phyloP scores from a whole-genome alignment of 2,329 filamentous ascomycete genomes.

The Akanthomyces lecanii region DNA sequence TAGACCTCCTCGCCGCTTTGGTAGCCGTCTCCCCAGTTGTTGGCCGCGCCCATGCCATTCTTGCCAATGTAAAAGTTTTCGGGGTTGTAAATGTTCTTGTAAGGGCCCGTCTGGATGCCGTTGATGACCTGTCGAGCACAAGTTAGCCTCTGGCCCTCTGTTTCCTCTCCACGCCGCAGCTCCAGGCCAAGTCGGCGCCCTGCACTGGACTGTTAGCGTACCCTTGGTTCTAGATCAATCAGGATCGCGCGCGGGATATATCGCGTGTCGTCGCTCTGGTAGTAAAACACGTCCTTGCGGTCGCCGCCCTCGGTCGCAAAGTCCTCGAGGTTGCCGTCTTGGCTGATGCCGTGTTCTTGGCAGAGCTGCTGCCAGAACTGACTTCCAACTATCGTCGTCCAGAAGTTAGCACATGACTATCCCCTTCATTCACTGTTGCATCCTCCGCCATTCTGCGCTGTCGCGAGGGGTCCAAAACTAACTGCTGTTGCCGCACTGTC shows the following conservation, averaged over 20 bases:
- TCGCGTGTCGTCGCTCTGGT: slow-evolving; percentile 96
- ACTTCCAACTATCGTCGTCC: slow-evolving; percentile 74
- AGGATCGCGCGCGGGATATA: slow-evolving; percentile 96
- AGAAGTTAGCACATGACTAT: neutral
- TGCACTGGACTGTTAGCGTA: slow-evolving; percentile 30
- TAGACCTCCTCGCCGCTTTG: slow-evolving; percentile 86
- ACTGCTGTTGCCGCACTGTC: slow-evolving; percentile 99
- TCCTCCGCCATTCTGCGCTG: neutral
- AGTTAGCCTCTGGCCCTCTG: neutral
- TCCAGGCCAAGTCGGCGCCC: too few species aligned
- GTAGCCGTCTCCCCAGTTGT: slow-evolving; percentile 98
- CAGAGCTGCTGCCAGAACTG: slow-evolving; percentile 99
- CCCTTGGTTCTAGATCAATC: slow-evolving; percentile 89
- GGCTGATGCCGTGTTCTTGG: slow-evolving; percentile 95
- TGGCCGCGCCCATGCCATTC: slow-evolving; percentile 87
- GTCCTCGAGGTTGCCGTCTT: slow-evolving; percentile 94
- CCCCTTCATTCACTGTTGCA: neutral
- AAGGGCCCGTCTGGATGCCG: slow-evolving; percentile 85
- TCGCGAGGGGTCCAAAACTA: slow-evolving; percentile 41
- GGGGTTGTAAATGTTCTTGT: slow-evolving; percentile 98
- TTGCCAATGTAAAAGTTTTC: slow-evolving; percentile 98
- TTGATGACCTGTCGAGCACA: slow-evolving; percentile 64
- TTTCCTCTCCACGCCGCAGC: neutral
- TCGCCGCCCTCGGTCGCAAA: slow-evolving; percentile 97
- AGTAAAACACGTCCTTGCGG: slow-evolving; percentile 98